Base-by-base conservation (phyloP, 345 rosid genomes). In the Eucalyptus regnans region DNA sequence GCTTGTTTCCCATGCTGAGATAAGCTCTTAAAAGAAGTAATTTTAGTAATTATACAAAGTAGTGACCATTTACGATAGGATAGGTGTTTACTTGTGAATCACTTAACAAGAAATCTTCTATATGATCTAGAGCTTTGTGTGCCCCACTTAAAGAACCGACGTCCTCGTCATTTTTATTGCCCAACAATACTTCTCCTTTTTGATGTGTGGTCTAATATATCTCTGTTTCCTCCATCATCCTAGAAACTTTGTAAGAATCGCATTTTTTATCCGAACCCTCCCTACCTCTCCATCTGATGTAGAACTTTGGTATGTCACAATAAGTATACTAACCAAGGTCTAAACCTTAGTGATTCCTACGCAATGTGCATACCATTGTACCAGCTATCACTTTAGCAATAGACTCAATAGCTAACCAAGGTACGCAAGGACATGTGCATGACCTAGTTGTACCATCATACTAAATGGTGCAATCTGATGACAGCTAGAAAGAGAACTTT, bases 111-210 rank as follows among this genome's bases (percentile, higher is more conserved):
- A 76, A 48, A 25, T 76, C 27, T 41, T 22, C 29, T 41, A 76
- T 76, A 0, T 7, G 8, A 76, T 76, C 1, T 22, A 2, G 48
- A 76, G 41, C 15, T 22, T 37, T 37, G 4, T 76, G 27, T 5
- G 9, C 84, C 9, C 48, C 84, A 76, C 13, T 76, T 41, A 76
- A 33, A 76, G 48, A 37, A 76, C 29, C 8, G 2, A 76, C 2
- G 2, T 76, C 48, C 48, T 20, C 0, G 25, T 20, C 27, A 41
- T 76, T 76, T 41, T 44, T 76, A 10, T 41, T 22, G 16, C 48
- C 83, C 29, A 22, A 41, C 27, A 76, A 41, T 37, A 41, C 27
- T 76, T 41, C 27, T 76, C 48, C 3, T 76, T 41, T 37, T 37
- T 4, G 3, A 33, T 33, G 15, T 3, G 25, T 43, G 25, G 83